Base-by-base conservation (phyloP, 306 rosid species). In the Quercus mongolica region DNA sequence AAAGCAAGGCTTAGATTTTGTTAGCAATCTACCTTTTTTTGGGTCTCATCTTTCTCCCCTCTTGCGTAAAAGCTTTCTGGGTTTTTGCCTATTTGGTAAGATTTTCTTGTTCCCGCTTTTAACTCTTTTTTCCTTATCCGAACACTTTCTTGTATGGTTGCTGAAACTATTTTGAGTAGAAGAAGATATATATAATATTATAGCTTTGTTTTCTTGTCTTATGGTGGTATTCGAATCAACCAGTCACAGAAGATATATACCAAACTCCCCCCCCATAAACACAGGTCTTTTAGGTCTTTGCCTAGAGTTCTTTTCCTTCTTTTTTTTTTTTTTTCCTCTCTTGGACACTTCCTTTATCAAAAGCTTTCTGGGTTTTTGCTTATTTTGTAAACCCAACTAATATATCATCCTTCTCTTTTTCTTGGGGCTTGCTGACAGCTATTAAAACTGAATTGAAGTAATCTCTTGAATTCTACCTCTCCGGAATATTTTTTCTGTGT, bases 111-210 rank as follows among this genome's bases (percentile, higher is more conserved):
- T 52, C 52, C n/a, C 23, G 4, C 15, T 38, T 26, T 28, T 0
- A 54, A 56, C 73, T 62, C 69, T 62, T 74, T 58, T 81, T 83
- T 68, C 73, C 81, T 76, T 81, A 76, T 56, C n/a, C 71, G 49
- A 56, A 2, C 70, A 19, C 77, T 26, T 71, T 52, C 80, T 62
- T 71, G 28, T 71, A 33, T 62, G 56, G 21, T 74, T 28, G 23
- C 9, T 41, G 57, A 35, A 26, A 35, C 18, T 41, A 19, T 4
- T 18, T 18, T 13, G 26, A 20, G 21, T 46, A 46, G 35, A 26
- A 59, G 5, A 70, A 35, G 69, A 9, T 41, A 41, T 41, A 41
- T 41, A 41, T 41, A 41, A 41, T 41, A 41, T 8, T 41, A 2
- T 69, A 30, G 41, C 62, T 3, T 30, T 20, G 33, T 55, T 79